Conservation (phyloP, 352 stramenopile genomes). For the Chrysophaeum taylorii region DNA sequence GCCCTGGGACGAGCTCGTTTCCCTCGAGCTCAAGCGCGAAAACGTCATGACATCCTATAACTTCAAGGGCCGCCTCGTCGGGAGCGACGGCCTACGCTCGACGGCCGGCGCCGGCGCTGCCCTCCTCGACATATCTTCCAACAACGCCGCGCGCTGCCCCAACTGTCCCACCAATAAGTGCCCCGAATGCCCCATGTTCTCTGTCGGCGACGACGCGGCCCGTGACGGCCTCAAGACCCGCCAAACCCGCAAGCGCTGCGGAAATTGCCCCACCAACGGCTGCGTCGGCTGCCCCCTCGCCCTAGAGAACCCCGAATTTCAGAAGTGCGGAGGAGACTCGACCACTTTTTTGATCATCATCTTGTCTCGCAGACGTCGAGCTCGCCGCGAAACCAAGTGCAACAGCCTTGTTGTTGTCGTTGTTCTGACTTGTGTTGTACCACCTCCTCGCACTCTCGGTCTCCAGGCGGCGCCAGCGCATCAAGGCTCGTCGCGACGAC, state of each 20-base stretch:
- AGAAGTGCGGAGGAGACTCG: no score
- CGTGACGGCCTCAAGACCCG: constrained; percentile 32
- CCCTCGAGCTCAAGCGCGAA: constrained; percentile 43
- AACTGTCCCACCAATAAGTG: constrained; percentile 57
- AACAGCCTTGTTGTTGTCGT: no score
- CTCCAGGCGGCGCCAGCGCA: neutral
- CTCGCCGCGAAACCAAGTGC: neutral
- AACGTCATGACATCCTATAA: constrained; percentile 45
- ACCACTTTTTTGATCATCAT: no score
- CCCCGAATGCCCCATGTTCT: constrained; percentile 57
- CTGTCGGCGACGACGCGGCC: constrained; percentile 55
- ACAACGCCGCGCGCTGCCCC: constrained; percentile 45
- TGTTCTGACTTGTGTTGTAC: no score
- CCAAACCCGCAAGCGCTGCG: neutral
- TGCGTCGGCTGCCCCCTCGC: neutral
- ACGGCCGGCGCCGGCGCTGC: neutral
- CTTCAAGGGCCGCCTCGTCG: constrained; percentile 20
- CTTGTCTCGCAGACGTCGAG: no score
- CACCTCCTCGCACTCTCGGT: no score
- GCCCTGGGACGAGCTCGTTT: constrained; percentile 50
- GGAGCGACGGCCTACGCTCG: neutral
- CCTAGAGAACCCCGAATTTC: neutral
- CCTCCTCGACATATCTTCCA: constrained; percentile 39
- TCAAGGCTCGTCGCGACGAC: neutral
- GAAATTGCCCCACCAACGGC: neutral